These are phyloP conservation scores for Gnetum montanum DNA, from an alignment of 75 land plant genomes.

Conservation along the genomic window DNA sequence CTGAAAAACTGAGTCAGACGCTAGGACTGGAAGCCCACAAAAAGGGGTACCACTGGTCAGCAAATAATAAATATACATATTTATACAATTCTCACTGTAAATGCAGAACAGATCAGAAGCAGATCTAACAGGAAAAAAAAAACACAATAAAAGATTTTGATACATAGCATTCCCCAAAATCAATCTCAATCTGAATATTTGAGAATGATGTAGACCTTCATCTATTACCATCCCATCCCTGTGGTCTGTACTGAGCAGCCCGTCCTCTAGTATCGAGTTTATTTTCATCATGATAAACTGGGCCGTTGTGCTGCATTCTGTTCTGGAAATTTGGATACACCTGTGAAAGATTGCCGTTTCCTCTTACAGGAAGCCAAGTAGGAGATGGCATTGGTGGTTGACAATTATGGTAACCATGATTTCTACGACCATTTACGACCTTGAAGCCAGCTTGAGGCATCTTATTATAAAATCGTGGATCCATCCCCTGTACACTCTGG, in stretches of 20 bases:
- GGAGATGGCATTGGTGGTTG: constrained; percentile 3
- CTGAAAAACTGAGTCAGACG: neutral
- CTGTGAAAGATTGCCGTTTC: neutral
- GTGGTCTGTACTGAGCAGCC: neutral
- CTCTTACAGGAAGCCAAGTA: constrained; percentile 4
- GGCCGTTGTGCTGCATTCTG: neutral
- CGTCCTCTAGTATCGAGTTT: constrained; percentile 3
- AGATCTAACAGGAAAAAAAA: neutral
- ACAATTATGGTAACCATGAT: constrained; percentile 1
- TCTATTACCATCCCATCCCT: constrained; percentile 2
- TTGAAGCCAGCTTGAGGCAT: constrained; percentile 1
- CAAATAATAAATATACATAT: constrained; percentile 1
- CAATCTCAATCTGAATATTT: neutral
- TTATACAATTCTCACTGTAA: neutral
- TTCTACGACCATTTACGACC: neutral
- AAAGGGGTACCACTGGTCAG: neutral
- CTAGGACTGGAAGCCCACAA: neutral
- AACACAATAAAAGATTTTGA: neutral
- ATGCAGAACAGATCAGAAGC: neutral
- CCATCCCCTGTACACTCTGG: constrained; percentile 3
- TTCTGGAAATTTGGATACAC: neutral
- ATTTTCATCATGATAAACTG: constrained; percentile 5
- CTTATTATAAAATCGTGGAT: neutral
- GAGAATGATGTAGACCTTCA: neutral
- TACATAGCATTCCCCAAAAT: neutral